These are phyloP conservation scores for Rhizomucor pusillus DNA, from an alignment of 371 early-diverging fungal genomes.

Conservation along the genomic window DNA sequence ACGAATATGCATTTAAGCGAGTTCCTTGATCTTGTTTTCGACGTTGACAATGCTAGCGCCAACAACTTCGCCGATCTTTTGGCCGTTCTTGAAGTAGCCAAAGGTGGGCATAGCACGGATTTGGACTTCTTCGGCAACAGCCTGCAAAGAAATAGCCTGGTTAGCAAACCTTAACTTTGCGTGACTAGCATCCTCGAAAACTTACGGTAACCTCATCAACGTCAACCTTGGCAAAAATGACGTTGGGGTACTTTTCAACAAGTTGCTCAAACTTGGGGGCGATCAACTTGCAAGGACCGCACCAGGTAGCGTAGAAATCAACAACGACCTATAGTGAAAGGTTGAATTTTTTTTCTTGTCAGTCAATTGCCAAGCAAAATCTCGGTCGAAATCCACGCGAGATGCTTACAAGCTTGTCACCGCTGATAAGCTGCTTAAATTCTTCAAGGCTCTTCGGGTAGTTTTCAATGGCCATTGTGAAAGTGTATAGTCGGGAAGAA, in stretches of 20 bases:
- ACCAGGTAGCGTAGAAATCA: constrained; percentile 74
- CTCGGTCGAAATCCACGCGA: not conserved
- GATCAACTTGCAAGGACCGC: constrained; percentile 88
- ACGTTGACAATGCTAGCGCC: constrained; percentile 61
- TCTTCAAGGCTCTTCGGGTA: constrained; percentile 25
- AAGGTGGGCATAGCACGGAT: constrained; percentile 94
- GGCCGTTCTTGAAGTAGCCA: constrained; percentile 72
- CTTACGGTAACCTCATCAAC: constrained; percentile 67
- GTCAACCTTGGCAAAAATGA: constrained; percentile 82
- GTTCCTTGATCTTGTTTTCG: constrained; percentile 12
- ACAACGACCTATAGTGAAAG: constrained; percentile 49
- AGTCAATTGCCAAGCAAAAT: not conserved
- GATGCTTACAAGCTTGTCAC: constrained; percentile 25
- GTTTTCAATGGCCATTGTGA: too few species aligned
- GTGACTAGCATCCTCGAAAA: not conserved
- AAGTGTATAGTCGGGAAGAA: too few species aligned
- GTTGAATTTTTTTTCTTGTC: constrained; percentile 16
- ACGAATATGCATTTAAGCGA: constrained; percentile 4
- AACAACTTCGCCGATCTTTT: constrained; percentile 68
- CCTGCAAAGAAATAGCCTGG: constrained; percentile 26
- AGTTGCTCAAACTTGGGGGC: constrained; percentile 69
- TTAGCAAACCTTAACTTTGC: too few species aligned
- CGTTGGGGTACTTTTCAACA: constrained; percentile 47
- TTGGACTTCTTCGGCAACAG: constrained; percentile 63
- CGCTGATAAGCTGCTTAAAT: constrained; percentile 27